Base-by-base conservation (phyloP, 2,329 filamentous ascomycete species). In the Dactylellina drechsleri region DNA sequence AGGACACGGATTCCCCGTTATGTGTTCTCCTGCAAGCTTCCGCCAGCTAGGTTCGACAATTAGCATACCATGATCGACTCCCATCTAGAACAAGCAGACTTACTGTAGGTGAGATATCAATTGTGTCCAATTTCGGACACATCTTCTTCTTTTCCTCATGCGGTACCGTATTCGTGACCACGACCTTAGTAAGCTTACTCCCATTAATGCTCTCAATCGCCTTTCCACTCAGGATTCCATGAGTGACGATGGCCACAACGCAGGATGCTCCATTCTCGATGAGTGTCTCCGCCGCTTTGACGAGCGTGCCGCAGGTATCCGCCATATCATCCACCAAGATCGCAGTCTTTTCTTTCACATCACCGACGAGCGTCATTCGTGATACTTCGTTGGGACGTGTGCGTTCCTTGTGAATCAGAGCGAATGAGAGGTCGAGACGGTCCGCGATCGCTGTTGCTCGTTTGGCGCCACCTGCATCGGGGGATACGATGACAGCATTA, bases 321-420 rank as follows among this genome's bases (percentile, higher is more conserved):
- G 93, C 93, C 92, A 98, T 97, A 82, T 98, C 94, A 82, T 98
- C 94, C 56, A 99, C 94, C 57, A 99, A 89, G 80, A 99, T 97
- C 74, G 94, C 94, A 31, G 94, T 90, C 84, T 95, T 95, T 83
- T 92, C 91, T 78, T 89, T 87, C 54, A 98, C 95, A 78, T 96
- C 93, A 78, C 95, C 95, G 59, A 98, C 94, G n/a, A 99, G 90
- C 0, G 93, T 92, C 92, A 97, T 96, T 79, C 92, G 90, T 8
- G 91, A 92, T 76, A 97, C 93, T 81, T 96, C 93, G 80, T 96
- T 96, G 73, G 90, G 90, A n/a, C 92, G 89, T 4, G 93, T 91
- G 70, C 93, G 91, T 83, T 97, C 94, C 85, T 98, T 97, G 87
- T 97, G 93, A 79, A 98, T 98, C 65, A 98, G 88, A 7, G 94